phyloP scores from a whole-genome alignment of 106 monocot genomes.

The Agapanthus africanus region DNA sequence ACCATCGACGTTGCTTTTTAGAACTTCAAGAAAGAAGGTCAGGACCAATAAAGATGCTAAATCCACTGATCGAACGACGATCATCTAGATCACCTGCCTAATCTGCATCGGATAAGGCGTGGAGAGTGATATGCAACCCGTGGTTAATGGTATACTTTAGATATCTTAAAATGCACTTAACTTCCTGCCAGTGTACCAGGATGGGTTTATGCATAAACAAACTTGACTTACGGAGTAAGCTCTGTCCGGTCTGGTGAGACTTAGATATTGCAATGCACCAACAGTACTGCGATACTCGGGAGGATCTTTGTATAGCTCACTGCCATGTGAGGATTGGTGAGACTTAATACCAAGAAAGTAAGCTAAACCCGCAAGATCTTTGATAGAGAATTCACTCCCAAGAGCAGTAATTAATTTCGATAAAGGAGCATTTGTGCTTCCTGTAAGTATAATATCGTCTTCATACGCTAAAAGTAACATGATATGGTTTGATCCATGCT shows the following conservation, averaged over 20 bases:
- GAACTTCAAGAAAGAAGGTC: constrained; percentile 12
- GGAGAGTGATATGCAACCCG: background rate
- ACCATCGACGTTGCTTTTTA: constrained; percentile 1
- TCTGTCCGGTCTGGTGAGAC: background rate
- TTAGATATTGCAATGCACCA: background rate
- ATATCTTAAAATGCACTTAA: background rate
- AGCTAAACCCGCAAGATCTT: constrained; percentile 9
- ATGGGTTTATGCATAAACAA: background rate
- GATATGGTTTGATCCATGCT: background rate
- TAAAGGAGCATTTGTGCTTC: background rate
- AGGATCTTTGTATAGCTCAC: background rate
- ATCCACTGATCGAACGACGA: too few species aligned
- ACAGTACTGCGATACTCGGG: background rate
- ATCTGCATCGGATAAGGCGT: constrained; percentile 5
- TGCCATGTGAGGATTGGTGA: background rate
- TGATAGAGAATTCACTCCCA: constrained; percentile 5
- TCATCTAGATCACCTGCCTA: too few species aligned
- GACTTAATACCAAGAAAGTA: constrained; percentile 22
- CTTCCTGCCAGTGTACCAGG: background rate
- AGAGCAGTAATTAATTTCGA: background rate
- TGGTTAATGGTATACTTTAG: background rate
- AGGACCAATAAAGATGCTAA: too few species aligned
- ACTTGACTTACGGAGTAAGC: background rate
- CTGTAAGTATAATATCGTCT: constrained; percentile 12
- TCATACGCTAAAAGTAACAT: constrained; percentile 2